Conservation (phyloP, 75 land plant species). For the Picea sitchensis region DNA sequence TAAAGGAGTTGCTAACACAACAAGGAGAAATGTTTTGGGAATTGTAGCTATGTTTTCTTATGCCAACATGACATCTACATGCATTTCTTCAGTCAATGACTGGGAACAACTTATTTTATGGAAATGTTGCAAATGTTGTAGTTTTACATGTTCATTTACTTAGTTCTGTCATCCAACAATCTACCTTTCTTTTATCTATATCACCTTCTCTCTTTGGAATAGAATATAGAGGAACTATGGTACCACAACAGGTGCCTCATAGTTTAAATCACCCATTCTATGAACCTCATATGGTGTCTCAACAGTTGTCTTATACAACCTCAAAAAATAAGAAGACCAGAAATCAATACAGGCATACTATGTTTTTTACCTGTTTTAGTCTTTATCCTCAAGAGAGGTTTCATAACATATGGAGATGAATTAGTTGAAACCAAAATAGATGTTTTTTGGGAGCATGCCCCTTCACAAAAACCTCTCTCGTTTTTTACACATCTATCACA, state of each 20-base stretch:
- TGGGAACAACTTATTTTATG: conserved; percentile 3
- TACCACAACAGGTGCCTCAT: conserved; percentile 21
- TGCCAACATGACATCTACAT: too few relatives aligned
- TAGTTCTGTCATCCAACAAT: conserved; percentile 26
- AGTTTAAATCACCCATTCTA: neutral
- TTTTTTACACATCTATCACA: too few relatives aligned
- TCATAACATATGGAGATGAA: too few relatives aligned
- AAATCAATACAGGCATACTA: too few relatives aligned
- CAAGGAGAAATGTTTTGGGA: too few relatives aligned
- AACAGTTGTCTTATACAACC: neutral
- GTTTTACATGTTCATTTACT: conserved; percentile 28
- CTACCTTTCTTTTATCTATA: conserved; percentile 25
- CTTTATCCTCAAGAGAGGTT: too few relatives aligned
- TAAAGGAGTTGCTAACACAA: too few relatives aligned
- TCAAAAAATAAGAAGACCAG: neutral
- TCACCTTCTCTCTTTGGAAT: conserved; percentile 17
- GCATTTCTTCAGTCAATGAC: neutral
- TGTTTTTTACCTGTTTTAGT: too few relatives aligned
- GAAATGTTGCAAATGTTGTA: conserved; percentile 14
- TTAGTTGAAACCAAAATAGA: too few relatives aligned
- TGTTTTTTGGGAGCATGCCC: too few relatives aligned
- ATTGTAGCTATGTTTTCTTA: too few relatives aligned
- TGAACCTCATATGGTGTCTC: neutral
- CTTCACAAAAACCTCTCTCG: too few relatives aligned
- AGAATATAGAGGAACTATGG: conserved; percentile 11